Evolutionary conservation across 1,284 basidiomycete species (phyloP), one percentile per base, ranked within the genome.

Genomic region (Microbotryomycetes sp.): DNA sequence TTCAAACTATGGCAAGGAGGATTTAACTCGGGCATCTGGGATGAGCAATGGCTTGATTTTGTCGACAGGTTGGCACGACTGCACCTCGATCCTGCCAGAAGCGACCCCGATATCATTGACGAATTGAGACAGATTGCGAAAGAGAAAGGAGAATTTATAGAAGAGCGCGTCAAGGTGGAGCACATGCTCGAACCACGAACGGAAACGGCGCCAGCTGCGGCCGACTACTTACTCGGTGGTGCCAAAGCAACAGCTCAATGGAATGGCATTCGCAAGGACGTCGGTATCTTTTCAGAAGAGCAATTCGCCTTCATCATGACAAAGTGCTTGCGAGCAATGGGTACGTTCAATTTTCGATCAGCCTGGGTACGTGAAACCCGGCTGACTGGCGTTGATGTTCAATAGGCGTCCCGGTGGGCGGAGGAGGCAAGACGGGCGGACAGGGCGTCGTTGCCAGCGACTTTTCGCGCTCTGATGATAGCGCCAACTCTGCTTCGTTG

Each of bases 1-100:
- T 91, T 92, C 78, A 85, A 82, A 62, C 78, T 92, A 0, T 92
- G 91, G 89, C 86, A 89, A 72, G 84, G 86, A 4, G 89, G 91
- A 58, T 68, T 69, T 75, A 89, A 89, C 71, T 89, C 88, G 0
- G 82, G 82, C 46, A 79, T 86, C 22, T 79, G 90, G 61, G 90
- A 94, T 69, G 90, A 92, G 66, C 84, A 89, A 68, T 80, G 92
- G 71, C 80, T 93, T n/a, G 87, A 92, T 69, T 76, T 92, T 5
- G 83, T 86, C 59, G 88, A 87, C 45, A 80, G 85, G 36, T 77
- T 94, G 15, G 81, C 88, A 0, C 85, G 89, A 72, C 84, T 87
- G 71, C 87, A 92, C 72, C 80, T 90, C 48, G 79, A 85, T 47
- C 86, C 86, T 12, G 76, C 78, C 30, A 73, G 75, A 48, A 82